Evolutionary conservation across 2,329 filamentous ascomycete genomes (phyloP).

Genomic region (Albifimbria verrucaria): DNA sequence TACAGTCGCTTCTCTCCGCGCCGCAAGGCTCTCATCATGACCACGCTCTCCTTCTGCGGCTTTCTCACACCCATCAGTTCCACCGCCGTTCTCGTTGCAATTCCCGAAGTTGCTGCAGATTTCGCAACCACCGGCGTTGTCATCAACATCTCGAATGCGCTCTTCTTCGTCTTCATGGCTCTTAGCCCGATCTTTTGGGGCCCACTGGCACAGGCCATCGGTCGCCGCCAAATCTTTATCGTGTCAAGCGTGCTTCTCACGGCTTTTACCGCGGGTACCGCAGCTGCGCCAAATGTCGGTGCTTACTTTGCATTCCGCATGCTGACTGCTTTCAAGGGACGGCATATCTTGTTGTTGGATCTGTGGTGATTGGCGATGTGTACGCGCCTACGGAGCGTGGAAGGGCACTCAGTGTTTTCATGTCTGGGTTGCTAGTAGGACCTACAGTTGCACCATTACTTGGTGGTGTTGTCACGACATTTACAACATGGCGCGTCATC

Average conservation of each 20-base stretch:
- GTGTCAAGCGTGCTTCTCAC: conserved; percentile 47
- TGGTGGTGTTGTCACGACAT: conserved; percentile 68
- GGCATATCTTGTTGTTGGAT: conserved; percentile 64
- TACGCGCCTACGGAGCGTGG: conserved; percentile 60
- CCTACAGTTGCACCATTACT: conserved; percentile 62
- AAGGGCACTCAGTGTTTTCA: conserved; percentile 64
- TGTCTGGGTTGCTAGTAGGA: conserved; percentile 63
- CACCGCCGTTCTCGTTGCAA: conserved; percentile 15
- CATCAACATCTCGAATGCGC: conserved; percentile 65
- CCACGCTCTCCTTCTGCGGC: conserved; percentile 16
- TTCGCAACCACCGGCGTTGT: conserved; percentile 15
- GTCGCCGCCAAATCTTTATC: conserved; percentile 39
- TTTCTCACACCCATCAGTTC: conserved; percentile 15
- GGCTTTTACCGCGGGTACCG: conserved; percentile 62
- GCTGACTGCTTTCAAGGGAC: conserved; percentile 67
- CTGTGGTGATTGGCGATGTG: conserved; percentile 56
- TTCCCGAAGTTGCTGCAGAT: conserved; percentile 16
- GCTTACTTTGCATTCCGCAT: conserved; percentile 67
- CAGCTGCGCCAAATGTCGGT: conserved; percentile 61
- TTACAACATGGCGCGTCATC: conserved; percentile 62
- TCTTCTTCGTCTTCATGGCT: conserved; percentile 72
- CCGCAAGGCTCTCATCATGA: conserved; percentile 18
- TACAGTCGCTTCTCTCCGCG: conserved; percentile 18
- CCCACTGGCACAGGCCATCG: conserved; percentile 58
- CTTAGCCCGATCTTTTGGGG: conserved; percentile 64